phyloP scores from a whole-genome alignment of 1,284 basidiomycete genomes.

The Amylostereum areolatum region DNA sequence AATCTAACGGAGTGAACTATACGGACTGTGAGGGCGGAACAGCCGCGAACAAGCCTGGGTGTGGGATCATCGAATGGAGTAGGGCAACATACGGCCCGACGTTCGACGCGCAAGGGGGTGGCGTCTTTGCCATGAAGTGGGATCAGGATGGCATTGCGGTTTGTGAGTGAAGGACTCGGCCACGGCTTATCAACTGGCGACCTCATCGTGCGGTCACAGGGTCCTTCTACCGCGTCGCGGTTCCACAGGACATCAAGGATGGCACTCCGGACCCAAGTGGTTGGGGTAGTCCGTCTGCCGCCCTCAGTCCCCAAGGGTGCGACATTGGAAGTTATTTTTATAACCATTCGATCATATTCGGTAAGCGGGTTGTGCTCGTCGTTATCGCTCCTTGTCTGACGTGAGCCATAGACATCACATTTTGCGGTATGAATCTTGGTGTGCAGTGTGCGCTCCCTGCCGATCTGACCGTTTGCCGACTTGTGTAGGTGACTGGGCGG shows the following conservation, averaged over 20 bases:
- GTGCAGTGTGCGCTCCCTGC: constrained; percentile 2
- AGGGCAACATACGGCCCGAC: constrained; percentile 65
- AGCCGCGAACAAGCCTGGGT: constrained; percentile 45
- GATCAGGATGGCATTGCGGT: constrained; percentile 66
- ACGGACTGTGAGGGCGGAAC: constrained; percentile 53
- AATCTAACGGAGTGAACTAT: constrained; percentile 26
- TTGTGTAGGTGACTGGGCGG: constrained; percentile 70
- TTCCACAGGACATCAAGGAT: constrained; percentile 58
- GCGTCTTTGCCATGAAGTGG: constrained; percentile 77
- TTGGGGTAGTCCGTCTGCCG: constrained; percentile 66
- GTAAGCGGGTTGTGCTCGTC: constrained; percentile 24
- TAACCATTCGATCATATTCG: constrained; percentile 61
- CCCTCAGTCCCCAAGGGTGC: constrained; percentile 48
- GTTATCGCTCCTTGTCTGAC: constrained; percentile 4
- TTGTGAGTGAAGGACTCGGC: constrained; percentile 42
- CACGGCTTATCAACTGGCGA: neutral
- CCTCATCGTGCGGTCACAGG: constrained; percentile 30
- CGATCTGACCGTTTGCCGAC: constrained; percentile 1
- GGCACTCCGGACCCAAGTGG: constrained; percentile 48
- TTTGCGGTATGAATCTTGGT: constrained; percentile 49
- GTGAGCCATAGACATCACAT: constrained; percentile 62
- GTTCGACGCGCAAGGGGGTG: constrained; percentile 70
- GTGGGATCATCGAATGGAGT: constrained; percentile 66
- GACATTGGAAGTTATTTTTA: constrained; percentile 52
- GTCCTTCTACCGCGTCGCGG: constrained; percentile 68